Evolutionary conservation across 306 rosid genomes (phyloP).

Genomic region (Amphicarpaea edgeworthii): DNA sequence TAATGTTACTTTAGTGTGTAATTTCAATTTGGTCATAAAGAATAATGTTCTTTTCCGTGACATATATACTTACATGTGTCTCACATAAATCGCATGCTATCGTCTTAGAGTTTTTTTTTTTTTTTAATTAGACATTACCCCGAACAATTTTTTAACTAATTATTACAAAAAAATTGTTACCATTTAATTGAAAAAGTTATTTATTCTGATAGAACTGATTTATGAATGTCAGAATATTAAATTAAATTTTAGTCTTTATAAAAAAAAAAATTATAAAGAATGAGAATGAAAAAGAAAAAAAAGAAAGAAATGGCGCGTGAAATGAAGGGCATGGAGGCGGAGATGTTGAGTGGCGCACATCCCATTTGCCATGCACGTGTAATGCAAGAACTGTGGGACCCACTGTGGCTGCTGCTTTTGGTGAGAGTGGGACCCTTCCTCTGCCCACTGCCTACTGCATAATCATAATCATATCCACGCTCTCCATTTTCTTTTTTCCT

Average conservation of each 20-base stretch:
- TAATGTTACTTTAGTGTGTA: neutral
- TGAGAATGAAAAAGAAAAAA: no score
- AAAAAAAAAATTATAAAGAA: no score
- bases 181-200: no score
- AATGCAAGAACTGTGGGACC: slow-evolving; percentile 11
- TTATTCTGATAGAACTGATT: no score
- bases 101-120: no score
- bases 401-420: slow-evolving; percentile 11
- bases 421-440: neutral
- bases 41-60: no score
- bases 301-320: slow-evolving; percentile 6
- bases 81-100: neutral
- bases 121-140: no score
- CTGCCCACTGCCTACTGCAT: neutral
- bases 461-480: neutral
- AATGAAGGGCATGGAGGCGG: neutral
- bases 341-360: neutral
- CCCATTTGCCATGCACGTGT: slow-evolving; percentile 38
- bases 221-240: no score
- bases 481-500: neutral
- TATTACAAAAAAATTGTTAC: no score
- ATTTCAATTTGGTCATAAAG: neutral
- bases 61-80: no score
- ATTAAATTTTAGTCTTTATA: no score
- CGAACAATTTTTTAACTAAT: no score